phyloP scores from a whole-genome alignment of 768 basidiomycete species.

The Pholiota conissans region DNA sequence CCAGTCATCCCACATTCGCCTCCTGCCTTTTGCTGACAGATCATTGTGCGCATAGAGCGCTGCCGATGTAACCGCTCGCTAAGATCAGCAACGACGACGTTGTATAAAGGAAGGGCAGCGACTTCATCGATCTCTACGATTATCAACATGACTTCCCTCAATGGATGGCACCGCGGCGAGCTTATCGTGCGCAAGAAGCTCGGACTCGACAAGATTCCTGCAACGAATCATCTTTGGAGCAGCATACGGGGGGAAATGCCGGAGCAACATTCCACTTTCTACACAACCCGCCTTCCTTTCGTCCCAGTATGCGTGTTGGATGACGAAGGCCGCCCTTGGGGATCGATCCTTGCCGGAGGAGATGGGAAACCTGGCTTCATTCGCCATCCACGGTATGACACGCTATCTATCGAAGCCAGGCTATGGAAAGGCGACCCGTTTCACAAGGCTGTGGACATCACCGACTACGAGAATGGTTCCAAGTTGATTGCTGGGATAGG shows the following conservation, averaged over 20 bases:
- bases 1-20: neutral
- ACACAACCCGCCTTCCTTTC: slow-evolving; percentile 50
- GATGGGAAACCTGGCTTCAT: slow-evolving; percentile 51
- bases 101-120: neutral
- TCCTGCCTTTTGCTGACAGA: neutral
- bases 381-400: slow-evolving; percentile 31
- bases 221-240: slow-evolving; percentile 33
- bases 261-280: slow-evolving; percentile 48
- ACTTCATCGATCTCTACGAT: neutral
- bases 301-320: slow-evolving; percentile 60
- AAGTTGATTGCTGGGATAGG: slow-evolving; percentile 57
- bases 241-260: slow-evolving; percentile 47
- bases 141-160: slow-evolving; percentile 26
- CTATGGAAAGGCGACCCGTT: slow-evolving; percentile 62
- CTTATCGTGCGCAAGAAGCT: slow-evolving; percentile 47
- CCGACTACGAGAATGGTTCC: slow-evolving; percentile 17
- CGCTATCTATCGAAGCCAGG: slow-evolving; percentile 37
- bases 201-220: slow-evolving; percentile 35
- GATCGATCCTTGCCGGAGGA: slow-evolving; percentile 48
- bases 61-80: neutral
- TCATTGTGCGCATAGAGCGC: neutral
- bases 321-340: slow-evolving; percentile 52
- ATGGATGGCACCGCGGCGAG: slow-evolving; percentile 57
- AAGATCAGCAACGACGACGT: neutral
- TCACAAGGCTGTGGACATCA: slow-evolving; percentile 29